phyloP scores from a whole-genome alignment of 164 flowering plant species.

The Aristolochia contorta region DNA sequence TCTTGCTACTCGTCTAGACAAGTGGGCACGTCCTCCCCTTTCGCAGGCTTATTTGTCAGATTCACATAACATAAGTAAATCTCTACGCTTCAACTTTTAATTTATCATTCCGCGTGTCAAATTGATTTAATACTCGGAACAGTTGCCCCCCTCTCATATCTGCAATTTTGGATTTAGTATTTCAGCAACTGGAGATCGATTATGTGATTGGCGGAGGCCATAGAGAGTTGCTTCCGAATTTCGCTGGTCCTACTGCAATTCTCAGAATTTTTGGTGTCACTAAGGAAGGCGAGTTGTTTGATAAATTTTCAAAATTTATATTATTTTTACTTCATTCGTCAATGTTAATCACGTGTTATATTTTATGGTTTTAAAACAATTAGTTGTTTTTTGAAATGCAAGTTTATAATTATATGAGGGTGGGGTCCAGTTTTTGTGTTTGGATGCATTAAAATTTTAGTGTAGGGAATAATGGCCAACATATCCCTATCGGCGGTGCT shows the following conservation, averaged over 20 bases:
- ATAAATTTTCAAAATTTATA: no score
- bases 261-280: conserved; percentile 94
- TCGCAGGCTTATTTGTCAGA: conserved; percentile 36
- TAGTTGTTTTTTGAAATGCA: no score
- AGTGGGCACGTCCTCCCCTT: conserved; percentile 76
- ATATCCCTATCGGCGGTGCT: no score
- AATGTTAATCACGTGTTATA: no score
- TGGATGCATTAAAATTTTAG: no score
- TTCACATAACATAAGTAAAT: conserved; percentile 46
- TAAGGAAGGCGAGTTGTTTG: conserved; percentile 48
- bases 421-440: no score
- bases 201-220: conserved; percentile 77
- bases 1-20: conserved; percentile 42
- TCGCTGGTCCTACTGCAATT: conserved; percentile 74
- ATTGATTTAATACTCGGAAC: neutral
- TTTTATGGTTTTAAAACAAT: no score
- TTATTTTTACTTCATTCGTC: no score
- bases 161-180: conserved; percentile 32
- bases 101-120: neutral
- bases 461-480: no score
- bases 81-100: neutral
- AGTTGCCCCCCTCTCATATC: neutral
- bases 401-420: no score
- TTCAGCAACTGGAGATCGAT: conserved; percentile 96
- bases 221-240: conserved; percentile 44